A percentile compares a stretch with the other conserved stretches of the same genome.
Evolutionary conservation across 371 early-diverging fungal genomes (phyloP).

Genomic region (Zopfochytrium polystomum): DNA sequence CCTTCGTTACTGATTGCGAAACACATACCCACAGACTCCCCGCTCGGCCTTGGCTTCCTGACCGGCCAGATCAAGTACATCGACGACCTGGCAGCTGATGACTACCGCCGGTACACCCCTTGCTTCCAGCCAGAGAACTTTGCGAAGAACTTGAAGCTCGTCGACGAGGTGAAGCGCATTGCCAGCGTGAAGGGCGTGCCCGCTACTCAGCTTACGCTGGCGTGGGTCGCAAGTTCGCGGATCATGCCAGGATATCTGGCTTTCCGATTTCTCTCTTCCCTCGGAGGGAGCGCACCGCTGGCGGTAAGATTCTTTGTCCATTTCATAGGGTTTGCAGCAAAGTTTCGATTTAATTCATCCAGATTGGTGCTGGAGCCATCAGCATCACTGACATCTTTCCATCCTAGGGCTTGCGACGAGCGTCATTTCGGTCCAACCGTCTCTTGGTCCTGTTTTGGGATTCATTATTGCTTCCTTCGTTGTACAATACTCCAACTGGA

Average conservation of each 20-base stretch:
- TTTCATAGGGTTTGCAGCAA: too few relatives aligned
- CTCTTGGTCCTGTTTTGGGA: constrained; percentile 11
- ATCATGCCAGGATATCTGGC: background rate
- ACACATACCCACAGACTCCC: constrained; percentile 11
- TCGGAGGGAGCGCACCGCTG: too few relatives aligned
- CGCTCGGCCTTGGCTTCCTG: constrained; percentile 58
- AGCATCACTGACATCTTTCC: too few relatives aligned
- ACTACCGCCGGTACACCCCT: constrained; percentile 47
- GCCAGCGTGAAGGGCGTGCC: constrained; percentile 46
- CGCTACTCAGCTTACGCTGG: constrained; percentile 48
- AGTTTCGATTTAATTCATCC: too few relatives aligned
- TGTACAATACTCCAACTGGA: too few relatives aligned
- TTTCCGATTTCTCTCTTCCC: constrained; percentile 10
- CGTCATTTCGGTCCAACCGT: too few relatives aligned
- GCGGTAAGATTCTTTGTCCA: too few relatives aligned
- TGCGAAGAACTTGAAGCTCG: constrained; percentile 54
- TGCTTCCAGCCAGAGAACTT: constrained; percentile 53
- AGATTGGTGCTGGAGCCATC: too few relatives aligned
- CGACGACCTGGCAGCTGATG: constrained; percentile 47
- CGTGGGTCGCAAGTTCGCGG: constrained; percentile 51
- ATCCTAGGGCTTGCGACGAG: too few relatives aligned
- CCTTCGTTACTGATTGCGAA: background rate
- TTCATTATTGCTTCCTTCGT: constrained; percentile 12
- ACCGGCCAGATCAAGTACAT: constrained; percentile 46
- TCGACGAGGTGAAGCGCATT: constrained; percentile 44